Evolutionary conservation across 1,284 basidiomycete species (phyloP), one percentile per base, ranked within the genome.

Genomic region (Cutaneotrichosporon cyanovorans): DNA sequence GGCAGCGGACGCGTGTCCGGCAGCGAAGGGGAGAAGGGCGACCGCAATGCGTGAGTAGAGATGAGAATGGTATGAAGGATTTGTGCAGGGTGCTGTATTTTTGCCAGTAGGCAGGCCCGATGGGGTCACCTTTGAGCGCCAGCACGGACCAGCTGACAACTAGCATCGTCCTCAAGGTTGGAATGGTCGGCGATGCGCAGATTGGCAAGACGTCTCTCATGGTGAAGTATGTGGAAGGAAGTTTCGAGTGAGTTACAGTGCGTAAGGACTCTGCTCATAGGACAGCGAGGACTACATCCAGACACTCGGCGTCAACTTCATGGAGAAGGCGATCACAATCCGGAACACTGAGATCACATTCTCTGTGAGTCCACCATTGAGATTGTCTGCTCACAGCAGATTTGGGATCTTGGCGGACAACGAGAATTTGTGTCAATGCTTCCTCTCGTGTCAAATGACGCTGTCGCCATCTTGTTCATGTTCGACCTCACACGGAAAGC

Each of bases 351-450:
- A 95, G 48, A 96, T 97, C 74, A 97, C 91, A 3, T 97, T 98
- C 75, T 95, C 90, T 58, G 71, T 72, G 44, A 45, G 71, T 61
- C n/a, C 15, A 5, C n/a, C 9, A n/a, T 16, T 0, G 23, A 14
- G 9, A 18, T 2, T 5, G 8, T 14, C 7, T 34, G 43, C 45
- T 33, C 25, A 20, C 16, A 5, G 5, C 49, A 73, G 71, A 95
- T 98, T 71, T 97, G 93, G 93, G 93, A 97, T 78, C 76, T 98
- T 38, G 93, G 93, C 57, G 91, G 92, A 28, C 92, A 97, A 69
- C 78, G 93, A 47, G 93, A 97, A 71, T 97, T 98, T 70, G 92
- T 97, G 58, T 95, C 95, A 73, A 97, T 97, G 93, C 77, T 97
- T 30, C 93, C 93, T 9, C 79, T 97, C 39, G 93, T 97, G 48